Evolutionary conservation across 106 monocot species (phyloP), one percentile per base, ranked within the genome.

Genomic region (Dioscorea zingiberensis): DNA sequence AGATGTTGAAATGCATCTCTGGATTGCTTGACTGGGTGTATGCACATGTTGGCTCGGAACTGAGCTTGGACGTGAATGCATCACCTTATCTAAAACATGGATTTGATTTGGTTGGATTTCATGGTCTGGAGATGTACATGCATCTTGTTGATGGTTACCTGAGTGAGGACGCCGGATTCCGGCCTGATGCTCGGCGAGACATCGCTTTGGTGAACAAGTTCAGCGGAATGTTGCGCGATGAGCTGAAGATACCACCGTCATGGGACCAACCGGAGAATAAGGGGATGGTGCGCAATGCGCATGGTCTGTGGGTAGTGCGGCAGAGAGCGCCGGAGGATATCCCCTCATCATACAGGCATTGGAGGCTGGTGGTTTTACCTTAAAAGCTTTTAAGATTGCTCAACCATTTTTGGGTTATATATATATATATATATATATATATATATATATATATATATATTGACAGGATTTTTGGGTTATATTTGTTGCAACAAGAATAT

Each of bases 201-300:
- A 45, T 84, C 26, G 83, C 83, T 21, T 62, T 91, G 64, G 86
- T 91, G 71, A 91, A 91, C 70, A 91, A 91, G 76, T 62, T 60
- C 0, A 28, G 47, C 0, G 90, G 73, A 4, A 63, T 86, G 77
- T 51, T 91, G 76, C 60, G 46, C 48, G 76, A 84, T 2, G 80
- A 86, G 54, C 60, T 83, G 25, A 49, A 60, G 46, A 67, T 91
- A 24, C 86, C 90, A 24, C 69, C 74, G 10, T 71, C 59, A 57
- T 91, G 90, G 90, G 47, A 72, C 25, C 73, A 74, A 60, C 6
- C 49, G 21, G 77, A 48, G 25, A 74, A 85, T 57, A 81, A 85
- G 60, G 85, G 81, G 27, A 27, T 85, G 67, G 74, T 68, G 1
- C 45, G 68, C 44, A 77, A 85, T 21, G 59, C 69, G 6, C 55